Conservation (phyloP, 2,329 filamentous ascomycete genomes). For the Metarhizium humberi region DNA sequence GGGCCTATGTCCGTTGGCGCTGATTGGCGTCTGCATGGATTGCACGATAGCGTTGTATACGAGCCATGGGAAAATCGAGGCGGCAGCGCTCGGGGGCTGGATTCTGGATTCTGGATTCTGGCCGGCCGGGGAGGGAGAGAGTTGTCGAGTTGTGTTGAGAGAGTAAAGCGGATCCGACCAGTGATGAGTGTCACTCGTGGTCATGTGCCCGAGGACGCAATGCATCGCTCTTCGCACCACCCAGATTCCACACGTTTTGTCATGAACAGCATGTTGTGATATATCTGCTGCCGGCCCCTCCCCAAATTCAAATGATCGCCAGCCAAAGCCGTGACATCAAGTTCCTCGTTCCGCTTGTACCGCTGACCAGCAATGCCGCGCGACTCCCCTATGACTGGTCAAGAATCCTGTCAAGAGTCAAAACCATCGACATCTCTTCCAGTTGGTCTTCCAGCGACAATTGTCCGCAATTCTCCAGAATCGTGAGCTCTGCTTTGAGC, state of each 20-base stretch:
- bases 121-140: too few relatives aligned
- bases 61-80: too few relatives aligned
- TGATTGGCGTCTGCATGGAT: background rate
- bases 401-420: background rate
- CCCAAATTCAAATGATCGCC: background rate
- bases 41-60: too few relatives aligned
- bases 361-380: background rate
- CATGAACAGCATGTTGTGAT: too few relatives aligned
- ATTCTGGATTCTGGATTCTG: too few relatives aligned
- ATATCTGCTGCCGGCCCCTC: background rate
- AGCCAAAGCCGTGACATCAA: background rate
- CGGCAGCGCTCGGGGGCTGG: too few relatives aligned
- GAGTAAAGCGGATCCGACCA: too few relatives aligned
- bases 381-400: background rate
- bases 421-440: background rate
- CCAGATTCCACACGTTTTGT: too few relatives aligned
- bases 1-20: background rate
- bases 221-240: too few relatives aligned
- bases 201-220: too few relatives aligned
- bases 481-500: constrained; percentile 14
- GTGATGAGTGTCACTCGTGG: too few relatives aligned
- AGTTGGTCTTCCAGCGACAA: constrained; percentile 18
- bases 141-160: too few relatives aligned
- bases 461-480: constrained; percentile 15
- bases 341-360: background rate